Percentiles rank a stretch among this genome's conserved stretches.
These are phyloP conservation scores for Populus tremula DNA, from an alignment of 345 rosid genomes.

Conservation along the genomic window DNA sequence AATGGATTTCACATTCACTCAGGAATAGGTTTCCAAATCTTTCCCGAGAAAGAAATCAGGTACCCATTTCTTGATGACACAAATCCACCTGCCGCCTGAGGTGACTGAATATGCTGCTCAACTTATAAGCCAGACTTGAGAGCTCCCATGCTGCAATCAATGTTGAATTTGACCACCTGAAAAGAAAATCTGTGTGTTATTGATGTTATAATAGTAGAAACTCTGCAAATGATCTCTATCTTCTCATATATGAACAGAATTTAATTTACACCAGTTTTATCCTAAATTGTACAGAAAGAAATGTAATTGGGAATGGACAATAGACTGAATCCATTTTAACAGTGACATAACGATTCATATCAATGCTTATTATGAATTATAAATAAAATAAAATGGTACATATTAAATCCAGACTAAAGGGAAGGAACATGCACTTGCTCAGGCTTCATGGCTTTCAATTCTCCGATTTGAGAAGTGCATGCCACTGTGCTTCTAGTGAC, in stretches of 20 bases:
- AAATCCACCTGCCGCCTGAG: conserved; percentile 55
- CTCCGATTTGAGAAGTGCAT: conserved; percentile 51
- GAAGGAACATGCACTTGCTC: conserved; percentile 63
- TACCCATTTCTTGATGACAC: conserved; percentile 59
- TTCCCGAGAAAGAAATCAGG: conserved; percentile 2
- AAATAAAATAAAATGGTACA: conserved; percentile 8
- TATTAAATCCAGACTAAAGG: conserved; percentile 24
- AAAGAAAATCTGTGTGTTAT: not conserved
- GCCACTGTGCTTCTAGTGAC: conserved; percentile 53
- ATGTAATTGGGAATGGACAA: not conserved
- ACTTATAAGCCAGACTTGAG: conserved; percentile 45
- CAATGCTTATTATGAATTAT: not conserved
- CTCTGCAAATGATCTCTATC: not conserved
- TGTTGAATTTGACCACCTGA: conserved; percentile 39
- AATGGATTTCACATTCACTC: not conserved
- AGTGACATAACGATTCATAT: not conserved
- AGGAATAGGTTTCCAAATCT: conserved; percentile 5
- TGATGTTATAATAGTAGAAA: not conserved
- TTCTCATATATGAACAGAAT: not conserved
- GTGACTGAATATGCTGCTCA: conserved; percentile 38
- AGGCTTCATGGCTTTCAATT: conserved; percentile 40
- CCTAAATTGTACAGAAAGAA: not conserved
- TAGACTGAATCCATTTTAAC: not conserved
- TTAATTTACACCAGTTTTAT: not conserved
- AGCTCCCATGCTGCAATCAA: conserved; percentile 63